Percentiles rank a stretch among this genome's conserved stretches.
phyloP scores from a whole-genome alignment of 495 filamentous ascomycete species.

The Lentithecium fluviatile region DNA sequence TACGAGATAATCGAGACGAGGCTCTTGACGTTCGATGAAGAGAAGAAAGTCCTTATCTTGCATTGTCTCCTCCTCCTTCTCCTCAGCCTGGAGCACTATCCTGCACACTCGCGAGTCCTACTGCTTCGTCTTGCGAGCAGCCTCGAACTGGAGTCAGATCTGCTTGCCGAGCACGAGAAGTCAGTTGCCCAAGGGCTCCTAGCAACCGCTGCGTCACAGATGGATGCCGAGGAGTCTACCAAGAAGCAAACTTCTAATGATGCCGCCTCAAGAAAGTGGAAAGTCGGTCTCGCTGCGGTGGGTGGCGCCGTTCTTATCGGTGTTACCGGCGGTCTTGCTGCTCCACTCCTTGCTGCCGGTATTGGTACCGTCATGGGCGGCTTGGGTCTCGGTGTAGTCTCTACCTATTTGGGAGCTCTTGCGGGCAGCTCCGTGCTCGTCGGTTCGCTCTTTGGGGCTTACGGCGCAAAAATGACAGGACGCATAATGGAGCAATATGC shows the following conservation, averaged over 20 bases:
- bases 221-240: conserved; percentile 36
- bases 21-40: conserved; percentile 43
- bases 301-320: conserved; percentile 36
- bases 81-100: conserved; percentile 79
- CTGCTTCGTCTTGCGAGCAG: conserved; percentile 69
- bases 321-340: conserved; percentile 37
- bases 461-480: conserved; percentile 40
- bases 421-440: conserved; percentile 36
- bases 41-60: conserved; percentile 50
- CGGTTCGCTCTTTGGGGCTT: conserved; percentile 38
- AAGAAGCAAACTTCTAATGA: conserved; percentile 33
- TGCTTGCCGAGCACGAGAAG: conserved; percentile 69
- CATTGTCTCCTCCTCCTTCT: conserved; percentile 69
- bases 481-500: conserved; percentile 35
- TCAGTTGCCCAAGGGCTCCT: conserved; percentile 46
- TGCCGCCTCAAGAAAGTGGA: conserved; percentile 27
- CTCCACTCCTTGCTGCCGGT: conserved; percentile 34
- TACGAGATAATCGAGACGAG: conserved; percentile 52
- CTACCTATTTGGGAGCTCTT: conserved; percentile 33
- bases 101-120: conserved; percentile 70
- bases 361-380: conserved; percentile 37
- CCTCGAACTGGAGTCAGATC: conserved; percentile 60
- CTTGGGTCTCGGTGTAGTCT: conserved; percentile 27
- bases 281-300: conserved; percentile 34
- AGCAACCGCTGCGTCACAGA: conserved; percentile 31